Evolutionary conservation across 139 green algal genomes (phyloP).

Genomic region (Haematococcus sp.): DNA sequence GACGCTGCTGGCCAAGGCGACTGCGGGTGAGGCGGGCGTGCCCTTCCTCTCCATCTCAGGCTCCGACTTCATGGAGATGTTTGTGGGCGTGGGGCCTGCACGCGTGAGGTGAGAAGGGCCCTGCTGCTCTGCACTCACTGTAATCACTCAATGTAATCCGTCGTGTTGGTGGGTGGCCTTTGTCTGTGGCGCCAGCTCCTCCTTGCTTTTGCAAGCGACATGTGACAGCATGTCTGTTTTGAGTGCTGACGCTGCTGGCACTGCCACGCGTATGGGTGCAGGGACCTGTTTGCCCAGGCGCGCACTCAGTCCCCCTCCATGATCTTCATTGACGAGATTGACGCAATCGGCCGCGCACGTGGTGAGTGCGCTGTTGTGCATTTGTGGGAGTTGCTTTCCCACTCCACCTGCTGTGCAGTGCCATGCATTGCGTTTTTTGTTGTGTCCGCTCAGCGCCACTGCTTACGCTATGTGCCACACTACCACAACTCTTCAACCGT

Average conservation of each 20-base stretch:
- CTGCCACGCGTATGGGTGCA: not conserved
- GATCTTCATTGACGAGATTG: slow-evolving; percentile 98
- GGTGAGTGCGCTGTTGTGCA: no score
- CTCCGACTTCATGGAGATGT: slow-evolving; percentile 84
- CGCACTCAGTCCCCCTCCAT: slow-evolving; percentile 86
- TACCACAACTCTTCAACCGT: no score
- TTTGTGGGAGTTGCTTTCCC: no score
- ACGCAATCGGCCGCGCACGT: slow-evolving; percentile 83
- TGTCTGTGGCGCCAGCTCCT: not conserved
- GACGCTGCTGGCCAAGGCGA: slow-evolving; percentile 95
- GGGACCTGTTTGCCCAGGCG: slow-evolving; percentile 66
- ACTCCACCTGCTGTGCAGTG: no score
- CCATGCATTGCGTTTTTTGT: not conserved
- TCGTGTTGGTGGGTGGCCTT: not conserved
- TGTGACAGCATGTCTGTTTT: not conserved
- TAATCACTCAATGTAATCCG: no score
- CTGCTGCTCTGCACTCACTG: not conserved
- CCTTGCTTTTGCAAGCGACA: not conserved
- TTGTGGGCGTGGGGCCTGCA: slow-evolving; percentile 86
- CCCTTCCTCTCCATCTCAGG: slow-evolving; percentile 82
- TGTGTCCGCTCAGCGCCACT: not conserved
- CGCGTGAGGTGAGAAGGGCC: slow-evolving; percentile 75
- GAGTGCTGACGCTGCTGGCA: not conserved
- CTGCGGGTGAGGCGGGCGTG: slow-evolving; percentile 92
- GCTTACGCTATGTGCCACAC: not conserved